Percentiles rank a stretch among this genome's conserved stretches.
phyloP scores from a whole-genome alignment of 306 rosid genomes.

The Medicago ruthenica region DNA sequence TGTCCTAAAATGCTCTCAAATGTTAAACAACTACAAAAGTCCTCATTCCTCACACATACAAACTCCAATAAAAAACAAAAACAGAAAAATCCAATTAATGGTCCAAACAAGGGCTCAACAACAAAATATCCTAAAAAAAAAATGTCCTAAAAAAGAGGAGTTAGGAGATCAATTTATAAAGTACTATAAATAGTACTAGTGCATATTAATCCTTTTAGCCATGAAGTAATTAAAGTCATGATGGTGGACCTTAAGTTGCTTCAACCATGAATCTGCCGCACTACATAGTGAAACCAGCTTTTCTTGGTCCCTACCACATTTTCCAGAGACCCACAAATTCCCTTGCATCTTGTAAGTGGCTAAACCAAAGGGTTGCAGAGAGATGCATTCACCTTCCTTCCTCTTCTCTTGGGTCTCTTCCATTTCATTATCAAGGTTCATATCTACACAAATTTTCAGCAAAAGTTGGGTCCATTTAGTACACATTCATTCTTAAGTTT shows the following conservation, averaged over 20 bases:
- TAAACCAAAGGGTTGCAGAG: conserved; percentile 81
- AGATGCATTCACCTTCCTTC: conserved; percentile 68
- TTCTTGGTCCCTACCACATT: conserved; percentile 82
- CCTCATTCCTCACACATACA: conserved; percentile 30
- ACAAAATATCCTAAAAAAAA: conserved; percentile 18
- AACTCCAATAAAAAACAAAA: background rate
- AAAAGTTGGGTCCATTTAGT: background rate
- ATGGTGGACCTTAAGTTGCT: conserved; percentile 89
- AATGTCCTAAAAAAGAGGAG: background rate
- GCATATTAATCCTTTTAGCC: conserved; percentile 38
- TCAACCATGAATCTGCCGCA: conserved; percentile 95
- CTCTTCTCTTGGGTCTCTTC: conserved; percentile 49
- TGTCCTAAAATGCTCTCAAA: conserved; percentile 39
- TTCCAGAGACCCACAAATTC: conserved; percentile 76
- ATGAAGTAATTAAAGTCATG: conserved; percentile 92
- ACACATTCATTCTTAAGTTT: conserved; percentile 16
- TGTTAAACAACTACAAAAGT: conserved; percentile 32
- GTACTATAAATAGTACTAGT: background rate
- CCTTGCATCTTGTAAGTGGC: conserved; percentile 97
- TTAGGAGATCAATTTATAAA: conserved; percentile 29
- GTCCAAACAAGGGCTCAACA: conserved; percentile 46
- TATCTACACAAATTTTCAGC: conserved; percentile 47
- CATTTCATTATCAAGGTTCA: conserved; percentile 66
- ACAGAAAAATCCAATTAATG: conserved; percentile 21
- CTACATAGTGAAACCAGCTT: conserved; percentile 68